phyloP scores from a whole-genome alignment of 805 yeast genomes.

The Priceomyces carsonii region DNA sequence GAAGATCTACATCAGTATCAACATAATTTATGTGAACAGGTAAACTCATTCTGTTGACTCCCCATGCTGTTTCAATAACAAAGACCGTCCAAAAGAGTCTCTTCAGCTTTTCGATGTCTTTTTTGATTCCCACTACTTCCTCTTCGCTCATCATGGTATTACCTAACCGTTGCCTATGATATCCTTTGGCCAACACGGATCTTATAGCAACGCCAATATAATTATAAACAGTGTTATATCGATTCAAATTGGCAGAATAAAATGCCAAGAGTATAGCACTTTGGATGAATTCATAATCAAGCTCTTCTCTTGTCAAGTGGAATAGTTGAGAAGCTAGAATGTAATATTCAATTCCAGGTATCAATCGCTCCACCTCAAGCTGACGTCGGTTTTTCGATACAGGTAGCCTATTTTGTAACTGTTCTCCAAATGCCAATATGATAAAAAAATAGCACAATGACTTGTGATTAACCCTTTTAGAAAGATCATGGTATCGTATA shows the following conservation, averaged over 20 bases:
- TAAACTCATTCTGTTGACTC: conserved; percentile 35
- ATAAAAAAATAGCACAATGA: conserved; percentile 33
- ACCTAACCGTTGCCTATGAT: conserved; percentile 28
- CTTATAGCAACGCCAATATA: conserved; percentile 42
- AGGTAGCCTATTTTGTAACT: conserved; percentile 16
- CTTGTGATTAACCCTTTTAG: conserved; percentile 11
- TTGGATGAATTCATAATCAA: conserved; percentile 34
- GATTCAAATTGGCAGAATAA: conserved; percentile 36
- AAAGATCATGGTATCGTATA: conserved; percentile 4
- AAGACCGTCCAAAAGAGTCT: conserved; percentile 46
- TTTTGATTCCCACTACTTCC: not conserved
- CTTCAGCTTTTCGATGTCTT: conserved; percentile 28
- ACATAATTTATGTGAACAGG: conserved; percentile 43
- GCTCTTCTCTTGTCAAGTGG: conserved; percentile 30
- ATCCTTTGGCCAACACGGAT: conserved; percentile 37
- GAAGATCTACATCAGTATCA: conserved; percentile 44
- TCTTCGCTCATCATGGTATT: not conserved
- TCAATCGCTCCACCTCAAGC: conserved; percentile 7
- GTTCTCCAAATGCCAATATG: conserved; percentile 41
- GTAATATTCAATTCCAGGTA: conserved; percentile 38
- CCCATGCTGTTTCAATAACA: conserved; percentile 40
- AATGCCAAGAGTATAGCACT: conserved; percentile 34
- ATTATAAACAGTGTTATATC: conserved; percentile 39
- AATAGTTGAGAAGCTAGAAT: conserved; percentile 32
- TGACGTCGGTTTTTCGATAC: not conserved